A percentile compares a stretch with the other conserved stretches of the same genome.
Conservation (phyloP, 352 stramenopile genomes). For the Saprolegnia parasitica region DNA sequence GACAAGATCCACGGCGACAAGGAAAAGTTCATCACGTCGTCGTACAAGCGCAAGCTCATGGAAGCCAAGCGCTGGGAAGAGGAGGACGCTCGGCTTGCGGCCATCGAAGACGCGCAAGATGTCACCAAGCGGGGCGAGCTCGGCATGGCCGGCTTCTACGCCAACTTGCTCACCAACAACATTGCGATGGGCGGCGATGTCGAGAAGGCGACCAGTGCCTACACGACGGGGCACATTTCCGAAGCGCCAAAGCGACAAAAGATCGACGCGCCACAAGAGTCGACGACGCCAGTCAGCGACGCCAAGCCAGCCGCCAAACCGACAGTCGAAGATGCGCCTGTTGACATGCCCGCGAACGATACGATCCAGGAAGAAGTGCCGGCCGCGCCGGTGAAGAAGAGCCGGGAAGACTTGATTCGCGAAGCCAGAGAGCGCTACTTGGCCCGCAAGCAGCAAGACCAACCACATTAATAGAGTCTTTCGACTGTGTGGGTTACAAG, state of each 20-base stretch:
- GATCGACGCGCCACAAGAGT: background rate
- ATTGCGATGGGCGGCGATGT: slow-evolving; percentile 85
- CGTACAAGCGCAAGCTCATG: slow-evolving; percentile 90
- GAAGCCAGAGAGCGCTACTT: slow-evolving; percentile 79
- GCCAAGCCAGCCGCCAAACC: slow-evolving; percentile 6
- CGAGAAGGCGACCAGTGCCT: slow-evolving; percentile 66
- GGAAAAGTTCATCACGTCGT: slow-evolving; percentile 87
- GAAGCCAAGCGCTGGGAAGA: slow-evolving; percentile 86
- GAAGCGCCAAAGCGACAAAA: slow-evolving; percentile 8
- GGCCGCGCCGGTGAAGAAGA: slow-evolving; percentile 31
- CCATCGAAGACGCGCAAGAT: slow-evolving; percentile 61
- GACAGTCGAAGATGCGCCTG: slow-evolving; percentile 22
- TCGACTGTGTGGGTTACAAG: background rate
- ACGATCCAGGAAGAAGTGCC: slow-evolving; percentile 30
- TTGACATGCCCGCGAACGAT: slow-evolving; percentile 19
- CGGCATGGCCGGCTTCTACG: slow-evolving; percentile 86
- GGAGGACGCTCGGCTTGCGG: slow-evolving; percentile 62
- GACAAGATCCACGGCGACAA: slow-evolving; percentile 81
- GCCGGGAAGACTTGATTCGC: slow-evolving; percentile 70
- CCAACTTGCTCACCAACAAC: slow-evolving; percentile 89
- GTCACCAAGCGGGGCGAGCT: slow-evolving; percentile 63
- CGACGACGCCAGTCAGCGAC: background rate
- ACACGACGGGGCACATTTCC: slow-evolving; percentile 48
- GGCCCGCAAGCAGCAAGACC: slow-evolving; percentile 67
- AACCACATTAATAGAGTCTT: background rate